Percentiles rank a stretch among this genome's conserved stretches.
Evolutionary conservation across 768 basidiomycete species (phyloP).

Genomic region (Mycena sanguinolenta): DNA sequence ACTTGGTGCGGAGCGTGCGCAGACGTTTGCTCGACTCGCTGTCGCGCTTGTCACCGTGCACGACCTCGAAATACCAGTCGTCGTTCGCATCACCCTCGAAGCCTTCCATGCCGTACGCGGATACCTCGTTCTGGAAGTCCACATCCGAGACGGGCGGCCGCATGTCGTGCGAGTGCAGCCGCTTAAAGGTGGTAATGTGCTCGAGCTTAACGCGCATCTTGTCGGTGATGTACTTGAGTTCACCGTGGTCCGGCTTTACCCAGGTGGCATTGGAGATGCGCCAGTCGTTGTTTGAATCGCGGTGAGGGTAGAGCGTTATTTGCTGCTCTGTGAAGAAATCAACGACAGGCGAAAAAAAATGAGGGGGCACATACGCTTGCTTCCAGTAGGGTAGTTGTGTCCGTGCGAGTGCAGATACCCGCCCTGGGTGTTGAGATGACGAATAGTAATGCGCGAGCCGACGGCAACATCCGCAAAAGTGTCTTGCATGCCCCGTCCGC

Average conservation of each 20-base stretch:
- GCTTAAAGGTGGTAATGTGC: slow-evolving; percentile 85
- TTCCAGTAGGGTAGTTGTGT: slow-evolving; percentile 91
- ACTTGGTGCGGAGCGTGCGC: slow-evolving; percentile 83
- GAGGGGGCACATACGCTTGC: slow-evolving; percentile 72
- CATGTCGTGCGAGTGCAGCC: slow-evolving; percentile 94
- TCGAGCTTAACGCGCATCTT: slow-evolving; percentile 83
- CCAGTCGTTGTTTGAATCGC: slow-evolving; percentile 98
- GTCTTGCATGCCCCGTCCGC: slow-evolving; percentile 91
- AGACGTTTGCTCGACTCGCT: slow-evolving; percentile 77
- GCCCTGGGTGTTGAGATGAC: slow-evolving; percentile 96
- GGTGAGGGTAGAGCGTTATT: slow-evolving; percentile 97
- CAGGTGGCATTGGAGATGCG: slow-evolving; percentile 86
- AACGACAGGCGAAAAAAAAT: slow-evolving; percentile 12
- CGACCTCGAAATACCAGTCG: slow-evolving; percentile 92
- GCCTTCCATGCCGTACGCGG: slow-evolving; percentile 89
- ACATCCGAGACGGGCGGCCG: slow-evolving; percentile 97
- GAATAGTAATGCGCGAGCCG: slow-evolving; percentile 86
- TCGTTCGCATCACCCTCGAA: slow-evolving; percentile 94
- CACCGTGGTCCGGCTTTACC: slow-evolving; percentile 57
- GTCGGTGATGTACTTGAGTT: slow-evolving; percentile 64
- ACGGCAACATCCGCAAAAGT: slow-evolving; percentile 92
- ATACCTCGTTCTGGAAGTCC: slow-evolving; percentile 99
- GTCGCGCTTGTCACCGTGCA: slow-evolving; percentile 74
- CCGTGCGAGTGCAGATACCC: slow-evolving; percentile 98
- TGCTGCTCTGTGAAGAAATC: slow-evolving; percentile 85